Evolutionary conservation across 352 stramenopile genomes (phyloP), one percentile per base, ranked within the genome.

Genomic region (Halophytophthora batemanensis): DNA sequence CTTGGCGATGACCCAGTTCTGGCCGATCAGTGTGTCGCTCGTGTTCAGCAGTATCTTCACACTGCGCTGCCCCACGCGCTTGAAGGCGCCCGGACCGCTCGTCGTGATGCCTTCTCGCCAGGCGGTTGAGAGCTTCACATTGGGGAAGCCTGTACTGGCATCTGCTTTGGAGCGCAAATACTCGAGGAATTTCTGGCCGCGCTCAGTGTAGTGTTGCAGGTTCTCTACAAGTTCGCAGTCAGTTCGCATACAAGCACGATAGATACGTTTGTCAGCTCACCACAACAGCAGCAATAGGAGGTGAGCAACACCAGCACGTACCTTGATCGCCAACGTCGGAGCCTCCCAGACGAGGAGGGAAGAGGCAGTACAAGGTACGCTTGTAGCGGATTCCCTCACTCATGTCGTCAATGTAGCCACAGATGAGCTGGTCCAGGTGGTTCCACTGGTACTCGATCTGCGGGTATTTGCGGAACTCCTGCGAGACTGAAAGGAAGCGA

Each of bases 381-480:
- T 90, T 90, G 52, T 90, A 92, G 19, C 83, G 82, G 33, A 87
- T 90, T 21, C 63, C 77, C 59, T 95, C 85, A 52, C 69, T 85
- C 82, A 95, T 95, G 29, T 90, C 75, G 53, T 93, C 85, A 19
- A 86, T 86, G 63, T 95, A 90, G 41, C 85, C 80, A 39, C 82
- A 95, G 18, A 95, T 87, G 23, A 95, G 59, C 50, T 93, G 81
- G 49, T 95, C 85, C 17, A 92, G 52, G 38, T 88, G 80, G 56
- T 95, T 95, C 85, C 85, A 95, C 38, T 83, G 66, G 62, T 95
- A 89, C 53, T 95, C 82, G 35, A 85, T 70, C 25, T 69, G 58
- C 28, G 79, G 82, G 41, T 92, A 92, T 66, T 93, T 90, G 59
- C 79, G 79, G 53, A 95, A 95, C 57, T 87, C 66, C 44, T 95